A percentile compares a stretch with the other conserved stretches of the same genome.
Conservation (phyloP, 306 rosid species). For the Quercus ilex region DNA sequence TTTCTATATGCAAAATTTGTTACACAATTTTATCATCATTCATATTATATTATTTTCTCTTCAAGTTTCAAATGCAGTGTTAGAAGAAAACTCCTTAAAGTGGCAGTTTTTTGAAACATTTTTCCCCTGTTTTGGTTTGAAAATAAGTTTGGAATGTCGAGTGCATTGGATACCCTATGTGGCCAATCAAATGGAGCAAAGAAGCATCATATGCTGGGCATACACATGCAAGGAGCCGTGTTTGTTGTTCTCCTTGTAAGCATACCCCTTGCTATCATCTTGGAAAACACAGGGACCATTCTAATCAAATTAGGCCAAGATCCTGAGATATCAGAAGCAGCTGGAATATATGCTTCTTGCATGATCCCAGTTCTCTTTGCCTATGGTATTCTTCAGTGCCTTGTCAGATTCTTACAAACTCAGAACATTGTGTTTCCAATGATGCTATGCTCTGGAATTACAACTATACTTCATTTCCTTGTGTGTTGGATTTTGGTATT, state of each 20-base stretch:
- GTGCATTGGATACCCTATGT: conserved; percentile 72
- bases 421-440: conserved; percentile 73
- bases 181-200: conserved; percentile 83
- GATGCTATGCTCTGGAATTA: conserved; percentile 46
- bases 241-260: conserved; percentile 36
- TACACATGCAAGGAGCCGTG: conserved; percentile 65
- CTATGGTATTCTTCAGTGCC: conserved; percentile 56
- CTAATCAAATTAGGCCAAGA: conserved; percentile 46
- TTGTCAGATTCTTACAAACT: conserved; percentile 50
- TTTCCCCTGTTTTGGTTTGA: not conserved
- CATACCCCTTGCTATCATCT: conserved; percentile 40
- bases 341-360: conserved; percentile 47
- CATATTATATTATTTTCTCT: too few species aligned
- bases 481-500: conserved; percentile 56
- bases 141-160: conserved; percentile 62
- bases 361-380: conserved; percentile 67
- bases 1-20: too few species aligned
- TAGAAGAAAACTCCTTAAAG: not conserved
- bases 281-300: conserved; percentile 40
- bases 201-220: conserved; percentile 54
- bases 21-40: too few species aligned
- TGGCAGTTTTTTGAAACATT: not conserved
- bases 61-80: not conserved
- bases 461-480: conserved; percentile 37
- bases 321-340: conserved; percentile 41